Conservation (phyloP, 257 asterid genomes). For the Schizonepeta tenuifolia region DNA sequence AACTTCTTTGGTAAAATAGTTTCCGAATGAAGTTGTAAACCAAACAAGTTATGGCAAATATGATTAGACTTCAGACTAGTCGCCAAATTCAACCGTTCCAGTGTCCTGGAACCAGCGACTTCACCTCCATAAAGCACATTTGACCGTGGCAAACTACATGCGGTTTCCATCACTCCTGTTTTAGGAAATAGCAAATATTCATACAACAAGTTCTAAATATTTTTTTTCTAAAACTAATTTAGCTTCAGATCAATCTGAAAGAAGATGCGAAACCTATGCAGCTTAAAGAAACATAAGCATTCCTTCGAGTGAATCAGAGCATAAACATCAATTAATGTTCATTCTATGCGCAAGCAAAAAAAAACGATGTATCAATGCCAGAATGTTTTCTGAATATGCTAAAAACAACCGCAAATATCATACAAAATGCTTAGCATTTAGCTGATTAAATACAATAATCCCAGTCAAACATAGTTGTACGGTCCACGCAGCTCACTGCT, state of each 20-base stretch:
- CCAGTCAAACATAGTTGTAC: constrained; percentile 26
- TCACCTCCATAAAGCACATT: constrained; percentile 48
- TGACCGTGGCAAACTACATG: constrained; percentile 50
- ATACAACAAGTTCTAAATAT: constrained; percentile 29
- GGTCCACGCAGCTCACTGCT: constrained; percentile 26
- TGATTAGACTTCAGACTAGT: constrained; percentile 34
- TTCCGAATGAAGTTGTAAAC: constrained; percentile 37
- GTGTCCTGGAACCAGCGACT: constrained; percentile 37
- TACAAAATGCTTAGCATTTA: constrained; percentile 25
- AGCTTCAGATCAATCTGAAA: constrained; percentile 39
- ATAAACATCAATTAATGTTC: not conserved
- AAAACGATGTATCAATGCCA: constrained; percentile 1
- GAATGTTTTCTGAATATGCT: constrained; percentile 8
- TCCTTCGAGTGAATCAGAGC: not conserved
- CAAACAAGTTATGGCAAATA: constrained; percentile 33
- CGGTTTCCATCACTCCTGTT: constrained; percentile 52
- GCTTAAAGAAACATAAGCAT: constrained; percentile 14
- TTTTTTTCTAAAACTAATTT: constrained; percentile 27
- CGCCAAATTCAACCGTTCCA: constrained; percentile 31
- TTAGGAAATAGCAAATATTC: constrained; percentile 24
- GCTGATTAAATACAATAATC: constrained; percentile 27
- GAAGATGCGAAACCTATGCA: not conserved
- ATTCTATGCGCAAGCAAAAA: not conserved
- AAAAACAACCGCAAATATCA: not conserved
- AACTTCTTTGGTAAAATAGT: constrained; percentile 39